These are phyloP conservation scores for Fusarium armeniacum DNA, from an alignment of 2,329 filamentous ascomycete genomes.

Conservation along the genomic window DNA sequence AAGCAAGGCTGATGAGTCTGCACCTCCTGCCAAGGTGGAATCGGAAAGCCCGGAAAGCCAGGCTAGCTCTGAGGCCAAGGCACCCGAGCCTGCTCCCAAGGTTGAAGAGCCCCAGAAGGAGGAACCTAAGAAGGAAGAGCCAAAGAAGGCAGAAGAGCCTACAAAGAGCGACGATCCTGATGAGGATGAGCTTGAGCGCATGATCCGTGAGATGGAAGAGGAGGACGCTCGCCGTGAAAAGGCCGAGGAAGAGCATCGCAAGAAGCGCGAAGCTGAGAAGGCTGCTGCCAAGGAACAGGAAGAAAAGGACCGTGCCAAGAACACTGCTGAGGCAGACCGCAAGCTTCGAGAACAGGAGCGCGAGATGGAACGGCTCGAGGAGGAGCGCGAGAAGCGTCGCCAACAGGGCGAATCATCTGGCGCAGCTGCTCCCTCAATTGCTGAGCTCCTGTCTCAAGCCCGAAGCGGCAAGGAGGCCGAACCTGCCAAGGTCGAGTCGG, in stretches of 20 bases:
- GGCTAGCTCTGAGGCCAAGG: slow-evolving; percentile 50
- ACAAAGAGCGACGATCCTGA: slow-evolving; percentile 57
- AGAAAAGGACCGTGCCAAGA: slow-evolving; percentile 59
- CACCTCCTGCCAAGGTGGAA: slow-evolving; percentile 35
- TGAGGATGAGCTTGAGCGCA: slow-evolving; percentile 71
- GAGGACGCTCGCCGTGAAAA: slow-evolving; percentile 41
- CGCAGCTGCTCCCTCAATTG: slow-evolving; percentile 61
- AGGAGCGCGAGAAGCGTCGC: slow-evolving; percentile 74
- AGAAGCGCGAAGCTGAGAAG: slow-evolving; percentile 63
- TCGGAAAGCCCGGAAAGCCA: slow-evolving; percentile 48
- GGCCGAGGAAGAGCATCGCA: slow-evolving; percentile 57
- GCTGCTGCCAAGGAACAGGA: slow-evolving; percentile 65
- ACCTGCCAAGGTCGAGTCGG: slow-evolving; percentile 56
- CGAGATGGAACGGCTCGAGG: slow-evolving; percentile 80
- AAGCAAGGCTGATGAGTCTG: slow-evolving; percentile 44
- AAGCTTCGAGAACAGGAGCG: slow-evolving; percentile 80
- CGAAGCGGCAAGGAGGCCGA: slow-evolving; percentile 58
- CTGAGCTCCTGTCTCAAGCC: slow-evolving; percentile 64
- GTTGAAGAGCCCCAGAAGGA: slow-evolving; percentile 45
- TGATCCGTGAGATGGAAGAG: slow-evolving; percentile 73
- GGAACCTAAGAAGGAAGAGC: slow-evolving; percentile 47
- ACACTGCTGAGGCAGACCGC: slow-evolving; percentile 70
- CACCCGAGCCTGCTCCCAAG: slow-evolving; percentile 46
- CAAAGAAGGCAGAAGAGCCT: slow-evolving; percentile 49
- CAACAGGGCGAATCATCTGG: slow-evolving; percentile 64